phyloP scores from a whole-genome alignment of 2,329 filamentous ascomycete genomes.

The Trichoderma citrinoviride region DNA sequence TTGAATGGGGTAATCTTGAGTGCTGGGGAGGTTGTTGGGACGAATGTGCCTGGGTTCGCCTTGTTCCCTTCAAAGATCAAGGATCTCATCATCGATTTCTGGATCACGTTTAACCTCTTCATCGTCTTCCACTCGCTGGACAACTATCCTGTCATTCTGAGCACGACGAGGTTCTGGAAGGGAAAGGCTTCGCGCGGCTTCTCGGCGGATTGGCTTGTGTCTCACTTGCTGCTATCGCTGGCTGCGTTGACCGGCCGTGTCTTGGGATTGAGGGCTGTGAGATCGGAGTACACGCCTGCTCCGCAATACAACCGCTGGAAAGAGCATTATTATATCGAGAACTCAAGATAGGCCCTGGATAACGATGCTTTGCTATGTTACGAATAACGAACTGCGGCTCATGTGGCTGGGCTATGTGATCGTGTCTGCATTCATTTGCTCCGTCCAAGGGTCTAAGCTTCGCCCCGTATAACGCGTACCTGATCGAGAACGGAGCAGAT shows the following conservation, averaged over 20 bases:
- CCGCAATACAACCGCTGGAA: constrained; percentile 16
- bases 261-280: constrained; percentile 20
- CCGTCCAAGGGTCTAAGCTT: too few relatives aligned
- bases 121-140: constrained; percentile 32
- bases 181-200: constrained; percentile 4
- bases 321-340: neutral
- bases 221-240: constrained; percentile 19
- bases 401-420: too few relatives aligned
- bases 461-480: neutral
- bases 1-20: constrained; percentile 43
- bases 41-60: neutral
- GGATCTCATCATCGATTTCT: constrained; percentile 27
- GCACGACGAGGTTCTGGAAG: constrained; percentile 10
- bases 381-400: too few relatives aligned
- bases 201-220: constrained; percentile 19
- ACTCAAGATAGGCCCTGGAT: neutral
- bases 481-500: neutral
- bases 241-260: constrained; percentile 21
- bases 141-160: constrained; percentile 33
- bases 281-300: constrained; percentile 19
- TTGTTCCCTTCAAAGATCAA: constrained; percentile 22
- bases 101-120: constrained; percentile 33
- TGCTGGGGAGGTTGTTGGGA: constrained; percentile 20
- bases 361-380: too few relatives aligned
- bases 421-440: too few relatives aligned